Evolutionary conservation across 176 grass and related monocot genomes (phyloP).

Genomic region (Zea luxurians): DNA sequence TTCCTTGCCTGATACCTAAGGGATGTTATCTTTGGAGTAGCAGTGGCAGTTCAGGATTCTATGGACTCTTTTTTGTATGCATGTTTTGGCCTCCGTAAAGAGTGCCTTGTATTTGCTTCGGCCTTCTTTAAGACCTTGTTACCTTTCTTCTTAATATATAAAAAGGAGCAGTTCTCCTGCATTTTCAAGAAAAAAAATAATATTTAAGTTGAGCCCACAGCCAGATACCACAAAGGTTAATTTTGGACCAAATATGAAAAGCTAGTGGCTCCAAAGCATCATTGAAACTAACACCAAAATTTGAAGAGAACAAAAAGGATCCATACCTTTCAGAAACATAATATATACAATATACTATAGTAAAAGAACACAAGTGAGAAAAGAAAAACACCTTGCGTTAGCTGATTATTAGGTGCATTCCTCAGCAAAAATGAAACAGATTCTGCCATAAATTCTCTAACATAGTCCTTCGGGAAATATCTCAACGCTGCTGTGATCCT

Average conservation of each 20-base stretch:
- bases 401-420: slow-evolving; percentile 65
- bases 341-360: slow-evolving; percentile 7
- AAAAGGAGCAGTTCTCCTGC: no score
- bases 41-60: no score
- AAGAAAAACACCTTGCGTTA: slow-evolving; percentile 50
- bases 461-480: slow-evolving; percentile 71
- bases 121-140: no score
- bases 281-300: slow-evolving; percentile 13
- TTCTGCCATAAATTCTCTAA: slow-evolving; percentile 95
- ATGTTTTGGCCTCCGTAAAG: no score
- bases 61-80: no score
- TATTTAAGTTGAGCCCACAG: slow-evolving; percentile 2
- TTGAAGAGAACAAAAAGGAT: not conserved
- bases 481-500: slow-evolving; percentile 71
- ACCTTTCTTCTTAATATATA: no score
- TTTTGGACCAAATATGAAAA: slow-evolving; percentile 9
- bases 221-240: not conserved
- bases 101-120: no score
- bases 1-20: no score
- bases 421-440: slow-evolving; percentile 93
- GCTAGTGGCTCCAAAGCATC: not conserved
- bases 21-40: no score
- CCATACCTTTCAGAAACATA: slow-evolving; percentile 2
- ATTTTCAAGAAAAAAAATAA: no score
- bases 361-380: slow-evolving; percentile 32